Conservation (phyloP, 2,329 filamentous ascomycete species). For the Madurella fahalii region DNA sequence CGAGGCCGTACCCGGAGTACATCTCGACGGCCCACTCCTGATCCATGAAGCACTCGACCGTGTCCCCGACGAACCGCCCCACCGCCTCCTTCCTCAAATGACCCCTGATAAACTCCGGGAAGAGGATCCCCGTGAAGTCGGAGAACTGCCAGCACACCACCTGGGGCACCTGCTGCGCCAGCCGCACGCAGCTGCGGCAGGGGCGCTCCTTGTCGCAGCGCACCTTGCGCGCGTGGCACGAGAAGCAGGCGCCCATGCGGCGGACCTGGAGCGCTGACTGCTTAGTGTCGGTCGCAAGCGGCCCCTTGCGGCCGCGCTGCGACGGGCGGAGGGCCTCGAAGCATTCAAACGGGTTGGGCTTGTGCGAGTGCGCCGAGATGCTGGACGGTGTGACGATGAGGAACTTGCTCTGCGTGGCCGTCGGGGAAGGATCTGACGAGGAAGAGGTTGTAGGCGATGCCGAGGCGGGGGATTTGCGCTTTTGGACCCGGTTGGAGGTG, state of each 20-base stretch:
- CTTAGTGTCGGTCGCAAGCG: conserved; percentile 51
- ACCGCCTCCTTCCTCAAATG: conserved; percentile 52
- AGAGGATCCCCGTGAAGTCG: conserved; percentile 50
- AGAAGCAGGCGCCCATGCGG: conserved; percentile 54
- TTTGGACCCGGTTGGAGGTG: conserved; percentile 11
- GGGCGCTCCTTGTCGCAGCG: conserved; percentile 54
- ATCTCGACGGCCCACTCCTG: conserved; percentile 44
- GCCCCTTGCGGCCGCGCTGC: conserved; percentile 54
- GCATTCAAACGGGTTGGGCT: conserved; percentile 51
- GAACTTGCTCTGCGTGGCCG: conserved; percentile 28
- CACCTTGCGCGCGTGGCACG: conserved; percentile 57
- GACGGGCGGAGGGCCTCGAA: conserved; percentile 51
- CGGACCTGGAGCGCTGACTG: conserved; percentile 52
- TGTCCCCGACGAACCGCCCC: conserved; percentile 44
- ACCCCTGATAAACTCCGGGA: conserved; percentile 46
- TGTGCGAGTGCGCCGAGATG: conserved; percentile 47
- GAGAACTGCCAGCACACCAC: conserved; percentile 57
- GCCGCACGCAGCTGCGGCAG: conserved; percentile 54
- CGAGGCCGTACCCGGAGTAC: conserved; percentile 44
- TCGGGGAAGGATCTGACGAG: conserved; percentile 49
- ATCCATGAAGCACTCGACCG: conserved; percentile 43
- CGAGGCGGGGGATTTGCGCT: conserved; percentile 40
- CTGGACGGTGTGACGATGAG: conserved; percentile 33
- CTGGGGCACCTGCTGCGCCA: conserved; percentile 47
- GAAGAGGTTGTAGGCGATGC: conserved; percentile 43